Percentiles rank a stretch among this genome's conserved stretches.
Conservation (phyloP, 2,329 filamentous ascomycete genomes). For the Triangularia verruculosa region DNA sequence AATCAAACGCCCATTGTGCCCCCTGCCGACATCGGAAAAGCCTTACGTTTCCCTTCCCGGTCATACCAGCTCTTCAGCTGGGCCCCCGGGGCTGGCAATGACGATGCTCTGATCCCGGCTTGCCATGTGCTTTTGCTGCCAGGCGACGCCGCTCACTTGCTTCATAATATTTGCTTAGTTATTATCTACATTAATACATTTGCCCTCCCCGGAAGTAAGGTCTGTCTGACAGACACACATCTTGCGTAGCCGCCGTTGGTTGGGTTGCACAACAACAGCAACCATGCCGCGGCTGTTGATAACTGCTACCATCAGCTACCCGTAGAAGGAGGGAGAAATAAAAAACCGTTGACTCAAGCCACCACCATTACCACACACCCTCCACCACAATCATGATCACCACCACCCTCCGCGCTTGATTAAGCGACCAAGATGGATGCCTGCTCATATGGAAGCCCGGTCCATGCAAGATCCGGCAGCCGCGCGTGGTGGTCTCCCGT, state of each 20-base stretch:
- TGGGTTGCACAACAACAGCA: not conserved
- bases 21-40: constrained; percentile 14
- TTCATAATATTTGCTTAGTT: constrained; percentile 1
- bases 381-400: not conserved
- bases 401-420: constrained; percentile 6
- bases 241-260: not conserved
- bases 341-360: constrained; percentile 6
- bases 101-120: not conserved
- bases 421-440: constrained; percentile 16
- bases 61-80: constrained; percentile 18
- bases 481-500: not conserved
- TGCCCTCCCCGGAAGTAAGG: constrained; percentile 10
- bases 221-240: too few relatives aligned
- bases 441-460: constrained; percentile 16
- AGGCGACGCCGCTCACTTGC: constrained; percentile 19
- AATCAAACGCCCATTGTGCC: not conserved
- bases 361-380: constrained; percentile 8
- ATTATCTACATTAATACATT: constrained; percentile 1
- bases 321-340: not conserved
- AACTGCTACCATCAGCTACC: not conserved
- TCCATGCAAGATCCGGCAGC: constrained; percentile 10
- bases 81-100: constrained; percentile 13
- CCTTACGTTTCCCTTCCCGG: constrained; percentile 22
- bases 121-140: too few relatives aligned
- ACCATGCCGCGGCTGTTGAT: constrained; percentile 3